Base-by-base conservation (phyloP, 129 eudicot species). In the Helichrysum umbraculigerum region DNA sequence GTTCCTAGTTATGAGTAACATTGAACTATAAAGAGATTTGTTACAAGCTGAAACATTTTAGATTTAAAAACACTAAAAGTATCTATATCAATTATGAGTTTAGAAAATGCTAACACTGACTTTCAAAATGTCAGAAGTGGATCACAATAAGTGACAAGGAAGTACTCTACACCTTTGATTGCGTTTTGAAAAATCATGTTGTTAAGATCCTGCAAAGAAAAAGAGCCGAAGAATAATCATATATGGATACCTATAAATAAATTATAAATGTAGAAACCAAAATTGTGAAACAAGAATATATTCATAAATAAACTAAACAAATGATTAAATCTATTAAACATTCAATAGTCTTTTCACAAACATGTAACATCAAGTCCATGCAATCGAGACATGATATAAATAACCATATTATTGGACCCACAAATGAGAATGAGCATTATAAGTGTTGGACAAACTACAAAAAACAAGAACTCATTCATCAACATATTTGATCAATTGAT, bases 121-220 rank as follows among this genome's bases (percentile, higher is more conserved):
- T 14, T 34, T 28, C 59, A 57, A 42, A 41, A 68, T 68, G 33
- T 68, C 74, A 73, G 21, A 47, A 69, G 76, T 32, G 30, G 75
- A 54, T 15, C 32, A 33, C 35, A 29, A 11, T 25, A 62, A 61
- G 21, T 52, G n/a, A 71, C 33, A 34, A 51, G 42, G 9, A 33
- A 50, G 51, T 17, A 62, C 63, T 37, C 15, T 52, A 28, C 68
- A 92, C 98, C 98, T 86, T 86, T 81, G 28, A 92, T 70, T 25
- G 98, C 96, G 56, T 90, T 90, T 34, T 81, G 77, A 59, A 92
- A 83, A 62, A 83, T 60, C 11, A 44, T 78, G 71, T 90, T 92
- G 78, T 68, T 80, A 78, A 92, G 92, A 82, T 92, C 96, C 98
- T 92, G 94, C 85, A 87, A n/a, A 33, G 22, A 71, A 58, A 5